Base-by-base conservation (phyloP, 371 early-diverging fungal genomes). In the Vairimorpha apis region DNA sequence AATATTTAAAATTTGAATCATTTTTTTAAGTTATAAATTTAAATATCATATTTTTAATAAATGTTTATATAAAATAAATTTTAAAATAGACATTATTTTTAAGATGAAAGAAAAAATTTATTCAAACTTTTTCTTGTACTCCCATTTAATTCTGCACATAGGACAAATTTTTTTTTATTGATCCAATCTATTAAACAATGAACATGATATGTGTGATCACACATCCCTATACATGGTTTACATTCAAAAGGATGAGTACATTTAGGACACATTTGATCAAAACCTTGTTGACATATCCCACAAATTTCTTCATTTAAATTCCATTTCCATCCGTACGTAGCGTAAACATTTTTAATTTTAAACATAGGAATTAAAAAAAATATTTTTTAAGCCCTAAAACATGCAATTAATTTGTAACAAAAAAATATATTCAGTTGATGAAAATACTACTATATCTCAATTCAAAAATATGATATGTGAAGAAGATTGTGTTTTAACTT, bases 211-310 rank as follows among this genome's bases (percentile, higher is more conserved):
- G 70, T 71, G 58, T 83, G 84, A 14, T 72, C 75, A 70, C 84
- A 83, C 8, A 16, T 65, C 5, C 84, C 84, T 30, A 74, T 51
- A 43, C 77, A 74, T 2, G 84, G 84, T 13, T 75, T 65, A 68
- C 84, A 83, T 33, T 79, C 74, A n/a, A 81, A 64, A 16, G 84
- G 84, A 69, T 83, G 84, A 35, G 55, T 70, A 62, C 84, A 83
- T 45, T 78, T 73, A 23, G 74, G 60, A 64, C 84, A 83, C 76
- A 79, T 79, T 35, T 78, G 77, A 56, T 79, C 78, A 70, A 83
- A 82, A 12, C 72, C 58, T 67, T 83, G 84, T 63, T 83, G 84
- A 62, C 84, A 83, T 67, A 83, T 83, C 5, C 83, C 76, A 68
- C 84, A 83, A 14, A 79, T 76, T 0, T 80, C 80, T 23, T 81